Evolutionary conservation across 2,329 filamentous ascomycete species (phyloP).

Genomic region (Cryphonectria carpinicola): DNA sequence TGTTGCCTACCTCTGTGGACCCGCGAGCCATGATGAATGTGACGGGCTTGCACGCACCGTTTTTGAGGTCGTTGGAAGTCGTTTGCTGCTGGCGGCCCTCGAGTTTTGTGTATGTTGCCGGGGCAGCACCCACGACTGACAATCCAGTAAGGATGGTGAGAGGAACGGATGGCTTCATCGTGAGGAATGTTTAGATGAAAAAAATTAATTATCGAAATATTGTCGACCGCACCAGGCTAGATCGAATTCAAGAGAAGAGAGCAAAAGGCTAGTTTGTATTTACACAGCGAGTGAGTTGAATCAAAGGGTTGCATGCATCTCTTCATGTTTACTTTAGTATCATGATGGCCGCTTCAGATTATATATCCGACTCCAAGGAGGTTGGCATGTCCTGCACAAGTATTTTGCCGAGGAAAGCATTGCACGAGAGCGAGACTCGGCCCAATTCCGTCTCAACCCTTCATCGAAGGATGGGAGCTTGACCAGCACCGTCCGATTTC

Average conservation of each 20-base stretch:
- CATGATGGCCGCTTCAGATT: not conserved
- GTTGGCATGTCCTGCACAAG: not conserved
- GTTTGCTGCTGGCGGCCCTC: conserved; percentile 21
- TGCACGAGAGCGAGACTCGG: not conserved
- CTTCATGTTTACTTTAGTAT: not conserved
- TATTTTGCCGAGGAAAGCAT: not conserved
- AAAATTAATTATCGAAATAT: too few species aligned
- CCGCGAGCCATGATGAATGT: conserved; percentile 43
- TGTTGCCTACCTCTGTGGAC: conserved; percentile 40
- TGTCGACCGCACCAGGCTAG: not conserved
- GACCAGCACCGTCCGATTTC: not conserved
- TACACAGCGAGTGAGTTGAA: not conserved
- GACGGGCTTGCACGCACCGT: conserved; percentile 35
- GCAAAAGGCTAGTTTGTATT: not conserved
- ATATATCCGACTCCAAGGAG: not conserved
- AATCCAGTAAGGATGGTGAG: conserved; percentile 22
- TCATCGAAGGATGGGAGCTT: not conserved
- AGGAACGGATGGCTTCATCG: conserved; percentile 24
- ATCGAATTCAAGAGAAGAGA: not conserved
- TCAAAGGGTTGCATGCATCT: not conserved
- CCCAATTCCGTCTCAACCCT: not conserved
- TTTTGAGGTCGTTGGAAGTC: conserved; percentile 28
- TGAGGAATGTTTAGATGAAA: not conserved
- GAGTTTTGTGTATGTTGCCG: conserved; percentile 18
- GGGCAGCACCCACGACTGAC: conserved; percentile 21